Evolutionary conservation across 2,329 filamentous ascomycete genomes (phyloP), one percentile per base, ranked within the genome.

Genomic region (Ambrosiella beaveri): DNA sequence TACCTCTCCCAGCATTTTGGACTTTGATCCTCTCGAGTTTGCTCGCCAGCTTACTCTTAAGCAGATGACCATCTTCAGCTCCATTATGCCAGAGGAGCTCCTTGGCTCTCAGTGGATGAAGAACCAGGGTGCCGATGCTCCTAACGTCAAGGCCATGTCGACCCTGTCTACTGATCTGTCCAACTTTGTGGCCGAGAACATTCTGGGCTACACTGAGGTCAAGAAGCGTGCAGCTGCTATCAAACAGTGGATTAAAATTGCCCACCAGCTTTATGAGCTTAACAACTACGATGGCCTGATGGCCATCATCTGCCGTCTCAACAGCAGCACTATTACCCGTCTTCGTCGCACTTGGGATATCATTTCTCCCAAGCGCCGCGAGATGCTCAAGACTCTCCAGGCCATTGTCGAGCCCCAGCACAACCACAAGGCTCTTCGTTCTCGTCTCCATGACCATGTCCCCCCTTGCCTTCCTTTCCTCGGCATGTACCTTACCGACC

Each of bases 191-290:
- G 86, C 88, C 0, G 91, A 97, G 67, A 94, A 87, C 0, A 95
- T 98, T 64, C 78, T 98, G 12, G 82, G 87, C 58, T 79, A 88
- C 59, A 79, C 86, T n/a, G 93, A 97, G 67, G 82, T 85, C 35
- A 97, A 97, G 78, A 95, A 91, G 73, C 82, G 93, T 35, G 91
- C 93, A 0, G 73, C 79, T 1, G 81, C 89, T 56, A 93, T 98
- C 72, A 97, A 98, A 73, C 90, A 97, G 65, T 98, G 93, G 93
- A 87, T 96, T 68, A 98, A 97, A 75, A 83, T 97, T 64, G 88
- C 88, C 0, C 79, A 85, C 64, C 87, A 86, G 65, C 95, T 88
- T 63, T 74, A 94, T 4, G 87, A 93, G 65, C 77, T 97, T 35
- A 85, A 93, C 72, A 98, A 98, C 71, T 98, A 96, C 65, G 91